Base-by-base conservation (phyloP, 2,329 filamentous ascomycete species). In the Aspergillus jensenii region DNA sequence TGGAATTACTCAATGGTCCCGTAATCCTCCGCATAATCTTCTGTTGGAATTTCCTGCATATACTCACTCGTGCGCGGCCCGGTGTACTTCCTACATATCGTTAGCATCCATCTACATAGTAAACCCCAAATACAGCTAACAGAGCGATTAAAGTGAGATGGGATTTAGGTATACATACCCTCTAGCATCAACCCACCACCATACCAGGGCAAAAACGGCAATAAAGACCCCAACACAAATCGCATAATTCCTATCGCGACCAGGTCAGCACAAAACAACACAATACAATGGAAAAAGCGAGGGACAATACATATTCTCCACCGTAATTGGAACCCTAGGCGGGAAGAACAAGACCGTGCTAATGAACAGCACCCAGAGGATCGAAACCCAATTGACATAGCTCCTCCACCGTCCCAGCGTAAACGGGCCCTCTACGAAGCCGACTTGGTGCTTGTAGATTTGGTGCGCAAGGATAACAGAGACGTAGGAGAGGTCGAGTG, bases 351-450 rank as follows among this genome's bases (percentile, higher is more conserved):
- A 73, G n/a, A 87, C 79, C 9, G 82, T 76, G 63, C 83, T 86
- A 62, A 88, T 87, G 65, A 87, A 86, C 25, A 80, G 62, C 3
- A 87, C 84, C 86, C 86, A 88, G 3, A 73, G 70, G n/a, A 85
- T 78, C 2, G 85, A 83, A 12, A 86, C 70, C 6, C 74, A 73
- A 61, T 87, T 87, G 52, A 87, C 69, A 1, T 79, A 78, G 49
- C 77, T 78, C 53, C 82, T 81, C 81, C 81, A 85, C 61, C 64
- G 75, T 0, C 84, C 84, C 52, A 87, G 78, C 0, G 80, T 83
- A 65, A 81, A 86, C 2, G 83, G 84, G 0, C 84, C 85, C 23
- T 83, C 79, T 50, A 82, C 79, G 65, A 85, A 85, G 25, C 75
- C 73, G 43, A 84, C 79, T 41, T 76, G 72, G 47, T 79, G 70